These are phyloP conservation scores for Urostyla sp. DNA, from an alignment of 73 alveolate species.

Conservation along the genomic window DNA sequence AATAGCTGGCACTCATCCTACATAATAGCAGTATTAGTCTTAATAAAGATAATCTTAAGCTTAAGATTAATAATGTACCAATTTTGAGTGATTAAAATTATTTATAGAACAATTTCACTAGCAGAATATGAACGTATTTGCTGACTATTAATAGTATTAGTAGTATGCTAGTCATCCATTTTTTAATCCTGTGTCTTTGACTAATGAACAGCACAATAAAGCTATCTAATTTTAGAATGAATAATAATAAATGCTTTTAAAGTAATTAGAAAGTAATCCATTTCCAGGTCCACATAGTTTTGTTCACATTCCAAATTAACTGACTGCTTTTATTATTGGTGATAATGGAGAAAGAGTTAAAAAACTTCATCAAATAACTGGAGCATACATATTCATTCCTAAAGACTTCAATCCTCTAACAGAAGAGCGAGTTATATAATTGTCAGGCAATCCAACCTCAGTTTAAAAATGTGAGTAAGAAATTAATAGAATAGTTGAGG, in stretches of 20 bases:
- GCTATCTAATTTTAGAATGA: conserved; percentile 13
- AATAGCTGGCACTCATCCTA: conserved; percentile 50
- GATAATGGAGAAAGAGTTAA: conserved; percentile 82
- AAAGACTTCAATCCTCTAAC: conserved; percentile 41
- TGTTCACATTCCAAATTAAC: conserved; percentile 78
- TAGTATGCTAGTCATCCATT: no score
- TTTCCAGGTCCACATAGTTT: conserved; percentile 89
- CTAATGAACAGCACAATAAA: conserved; percentile 6
- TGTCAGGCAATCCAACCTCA: conserved; percentile 40
- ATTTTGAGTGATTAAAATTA: no score
- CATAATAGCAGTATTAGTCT: neutral
- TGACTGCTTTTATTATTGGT: conserved; percentile 77
- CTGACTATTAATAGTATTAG: no score
- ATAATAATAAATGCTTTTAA: neutral
- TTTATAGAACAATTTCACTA: no score
- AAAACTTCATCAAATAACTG: conserved; percentile 72
- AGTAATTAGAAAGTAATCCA: conserved; percentile 74
- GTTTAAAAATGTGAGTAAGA: conserved; percentile 8
- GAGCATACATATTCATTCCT: conserved; percentile 84
- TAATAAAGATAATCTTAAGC: neutral
- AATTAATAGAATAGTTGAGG: neutral
- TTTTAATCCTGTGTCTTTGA: neutral
- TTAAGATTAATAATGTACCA: no score
- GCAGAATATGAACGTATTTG: no score
- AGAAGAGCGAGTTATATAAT: conserved; percentile 45